Percentiles rank a stretch among this genome's conserved stretches.
These are phyloP conservation scores for Aspergillus spinulosporus DNA, from an alignment of 2,329 filamentous ascomycete genomes.

Conservation along the genomic window DNA sequence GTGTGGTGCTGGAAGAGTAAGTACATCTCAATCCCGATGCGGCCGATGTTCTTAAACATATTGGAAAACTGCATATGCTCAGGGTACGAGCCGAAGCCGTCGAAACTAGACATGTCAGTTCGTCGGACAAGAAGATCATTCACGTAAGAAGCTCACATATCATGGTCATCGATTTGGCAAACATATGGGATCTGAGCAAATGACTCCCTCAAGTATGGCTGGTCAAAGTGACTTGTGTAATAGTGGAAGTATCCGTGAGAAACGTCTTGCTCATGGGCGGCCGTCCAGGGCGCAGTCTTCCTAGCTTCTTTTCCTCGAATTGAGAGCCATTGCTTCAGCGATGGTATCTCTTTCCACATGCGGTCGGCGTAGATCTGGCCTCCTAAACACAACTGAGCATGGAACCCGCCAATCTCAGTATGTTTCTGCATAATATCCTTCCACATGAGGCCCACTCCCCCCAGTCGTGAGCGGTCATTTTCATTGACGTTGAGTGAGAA, in stretches of 20 bases:
- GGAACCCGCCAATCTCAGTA: constrained; percentile 91
- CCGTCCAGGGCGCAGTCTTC: constrained; percentile 88
- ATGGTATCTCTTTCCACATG: constrained; percentile 92
- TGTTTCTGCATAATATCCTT: constrained; percentile 98
- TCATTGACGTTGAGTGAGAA: constrained; percentile 86
- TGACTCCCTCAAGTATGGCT: constrained; percentile 88
- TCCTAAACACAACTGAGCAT: constrained; percentile 86
- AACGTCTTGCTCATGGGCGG: constrained; percentile 91
- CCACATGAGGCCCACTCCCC: constrained; percentile 95
- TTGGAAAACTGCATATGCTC: constrained; percentile 98
- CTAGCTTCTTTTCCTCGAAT: constrained; percentile 91
- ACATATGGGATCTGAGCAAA: constrained; percentile 97
- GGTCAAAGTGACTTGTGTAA: constrained; percentile 97
- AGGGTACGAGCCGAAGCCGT: constrained; percentile 94
- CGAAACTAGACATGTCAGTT: constrained; percentile 64
- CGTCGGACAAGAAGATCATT: not conserved
- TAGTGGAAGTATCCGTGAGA: constrained; percentile 98
- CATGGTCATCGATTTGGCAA: constrained; percentile 91
- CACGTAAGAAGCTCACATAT: constrained; percentile 70
- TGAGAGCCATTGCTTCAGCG: constrained; percentile 91
- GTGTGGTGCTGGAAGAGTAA: constrained; percentile 98
- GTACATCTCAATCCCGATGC: constrained; percentile 96
- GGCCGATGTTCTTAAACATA: constrained; percentile 97
- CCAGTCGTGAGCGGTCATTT: constrained; percentile 79
- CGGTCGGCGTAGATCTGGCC: constrained; percentile 95